Base-by-base conservation (phyloP, 306 rosid species). In the Vigna trinervia region DNA sequence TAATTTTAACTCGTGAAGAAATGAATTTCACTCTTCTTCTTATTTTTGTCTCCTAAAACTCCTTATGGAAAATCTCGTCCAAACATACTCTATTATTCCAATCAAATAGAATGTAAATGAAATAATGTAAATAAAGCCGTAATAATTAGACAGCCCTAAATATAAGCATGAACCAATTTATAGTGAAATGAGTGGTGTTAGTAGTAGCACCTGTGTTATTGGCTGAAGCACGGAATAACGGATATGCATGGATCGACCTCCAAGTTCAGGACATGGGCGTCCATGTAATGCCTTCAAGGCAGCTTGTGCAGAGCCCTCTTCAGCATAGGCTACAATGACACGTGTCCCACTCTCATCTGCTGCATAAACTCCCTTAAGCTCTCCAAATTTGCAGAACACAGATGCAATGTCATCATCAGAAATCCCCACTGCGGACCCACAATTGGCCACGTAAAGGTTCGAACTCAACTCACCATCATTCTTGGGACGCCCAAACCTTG, bases 341-440 rank as follows among this genome's bases (percentile, higher is more conserved):
- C 96, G 98, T 64, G 88, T 85, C 12, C 97, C 98, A 59, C 89
- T 86, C 46, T 90, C 92, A 66, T 94, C 98, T 9, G 98, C 98
- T 12, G 89, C 86, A 77, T 82, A 84, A 5, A 94, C 93, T 9
- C 88, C 94, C 41, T 71, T 77, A 12, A 92, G 78, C n/a, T 83
- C 87, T 22, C 98, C 97, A 77, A 87, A 94, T 43, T 84, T 71
- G 39, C 78, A 15, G 73, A 92, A 94, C 23, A 85, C 93, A 28
- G 85, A 71, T 5, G 88, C 91, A 58, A 94, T 77, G 14, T 85
- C 50, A 26, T 73, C 86, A 48, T 84, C 71, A 28, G 88, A 84
- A 70, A 89, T 67, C 20, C 96, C 98, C 28, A 94, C 92, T 0
- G 93, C 89, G 12, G 90, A 92, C 0, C 98, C 97, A 79, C 97